A percentile compares a stretch with the other conserved stretches of the same genome.
These are phyloP conservation scores for Synchytrium microbalum DNA, from an alignment of 371 early-diverging fungal genomes.

Conservation along the genomic window DNA sequence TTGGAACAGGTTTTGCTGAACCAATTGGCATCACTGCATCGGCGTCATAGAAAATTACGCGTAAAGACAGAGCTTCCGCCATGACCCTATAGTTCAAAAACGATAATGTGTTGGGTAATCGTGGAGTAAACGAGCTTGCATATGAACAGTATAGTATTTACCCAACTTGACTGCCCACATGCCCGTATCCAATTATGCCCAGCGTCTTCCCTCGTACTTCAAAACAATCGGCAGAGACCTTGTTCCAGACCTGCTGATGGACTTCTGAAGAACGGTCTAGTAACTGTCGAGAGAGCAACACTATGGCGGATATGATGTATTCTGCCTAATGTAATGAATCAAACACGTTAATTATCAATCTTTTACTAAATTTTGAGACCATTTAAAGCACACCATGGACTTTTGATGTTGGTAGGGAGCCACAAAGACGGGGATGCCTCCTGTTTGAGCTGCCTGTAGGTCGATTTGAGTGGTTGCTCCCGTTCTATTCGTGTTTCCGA, in stretches of 20 bases:
- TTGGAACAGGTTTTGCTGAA: conserved; percentile 54
- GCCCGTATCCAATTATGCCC: conserved; percentile 88
- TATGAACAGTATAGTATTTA: too few relatives aligned
- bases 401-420: conserved; percentile 9
- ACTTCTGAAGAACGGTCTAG: conserved; percentile 87
- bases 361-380: not conserved
- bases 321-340: conserved; percentile 48
- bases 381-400: not conserved
- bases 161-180: conserved; percentile 89
- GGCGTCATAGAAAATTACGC: conserved; percentile 74
- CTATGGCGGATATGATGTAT: conserved; percentile 77
- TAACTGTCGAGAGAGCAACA: conserved; percentile 80
- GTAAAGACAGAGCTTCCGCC: conserved; percentile 90
- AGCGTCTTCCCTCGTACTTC: conserved; percentile 86
- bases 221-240: conserved; percentile 70
- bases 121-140: too few relatives aligned
- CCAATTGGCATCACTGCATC: conserved; percentile 89
- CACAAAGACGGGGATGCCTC: conserved; percentile 19
- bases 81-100: too few relatives aligned
- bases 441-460: conserved; percentile 21
- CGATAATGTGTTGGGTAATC: too few relatives aligned
- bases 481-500: conserved; percentile 21
- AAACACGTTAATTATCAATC: not conserved
- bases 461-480: conserved; percentile 23
- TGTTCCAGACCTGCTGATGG: conserved; percentile 86